A percentile compares a stretch with the other conserved stretches of the same genome.
Conservation (phyloP, 805 yeast genomes). For the Candida montana region DNA sequence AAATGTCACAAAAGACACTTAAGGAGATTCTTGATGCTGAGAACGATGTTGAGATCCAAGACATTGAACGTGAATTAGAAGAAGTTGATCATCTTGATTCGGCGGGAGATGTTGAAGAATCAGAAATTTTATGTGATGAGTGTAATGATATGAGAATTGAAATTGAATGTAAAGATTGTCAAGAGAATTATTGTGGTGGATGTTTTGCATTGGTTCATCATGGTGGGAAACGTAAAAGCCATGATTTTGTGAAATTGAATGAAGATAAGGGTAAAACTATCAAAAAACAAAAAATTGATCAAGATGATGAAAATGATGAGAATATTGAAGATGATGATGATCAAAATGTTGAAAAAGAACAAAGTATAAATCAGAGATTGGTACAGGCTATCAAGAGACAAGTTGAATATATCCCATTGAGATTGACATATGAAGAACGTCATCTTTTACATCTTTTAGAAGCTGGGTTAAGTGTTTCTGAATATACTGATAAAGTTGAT, state of each 20-base stretch:
- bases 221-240: constrained; percentile 56
- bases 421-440: constrained; percentile 64
- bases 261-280: constrained; percentile 17
- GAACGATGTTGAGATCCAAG: constrained; percentile 28
- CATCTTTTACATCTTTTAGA: constrained; percentile 61
- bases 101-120: constrained; percentile 19
- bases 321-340: neutral
- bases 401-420: constrained; percentile 58
- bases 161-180: constrained; percentile 55
- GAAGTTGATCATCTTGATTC: constrained; percentile 16
- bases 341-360: neutral
- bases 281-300: constrained; percentile 16
- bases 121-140: constrained; percentile 52
- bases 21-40: constrained; percentile 36
- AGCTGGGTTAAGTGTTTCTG: constrained; percentile 74
- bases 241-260: constrained; percentile 29
- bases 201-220: constrained; percentile 66
- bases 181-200: constrained; percentile 62
- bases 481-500: constrained; percentile 76
- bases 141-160: constrained; percentile 72
- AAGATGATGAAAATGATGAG: constrained; percentile 9
- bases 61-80: constrained; percentile 16
- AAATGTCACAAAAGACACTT: constrained; percentile 23
- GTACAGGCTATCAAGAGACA: constrained; percentile 32
- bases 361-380: constrained; percentile 8